Evolutionary conservation across 345 rosid species (phyloP).

Genomic region (Garcia nutans): DNA sequence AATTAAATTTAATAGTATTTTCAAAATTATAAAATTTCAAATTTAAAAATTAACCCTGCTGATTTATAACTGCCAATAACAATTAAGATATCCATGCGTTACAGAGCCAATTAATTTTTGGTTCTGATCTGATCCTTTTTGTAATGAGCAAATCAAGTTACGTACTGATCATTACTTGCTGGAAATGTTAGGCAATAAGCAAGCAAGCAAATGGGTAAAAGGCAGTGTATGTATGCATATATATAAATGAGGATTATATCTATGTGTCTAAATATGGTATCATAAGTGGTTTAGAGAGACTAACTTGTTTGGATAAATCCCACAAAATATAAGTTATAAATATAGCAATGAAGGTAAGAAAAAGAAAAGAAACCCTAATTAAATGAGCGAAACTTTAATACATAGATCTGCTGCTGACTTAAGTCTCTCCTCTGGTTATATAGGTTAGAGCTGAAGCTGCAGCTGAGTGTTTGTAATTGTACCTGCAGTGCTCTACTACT

Average conservation of each 20-base stretch:
- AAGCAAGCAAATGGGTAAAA: neutral
- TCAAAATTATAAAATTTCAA: too few relatives aligned
- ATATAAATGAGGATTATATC: too few relatives aligned
- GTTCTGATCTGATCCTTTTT: conserved; percentile 15
- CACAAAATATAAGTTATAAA: neutral
- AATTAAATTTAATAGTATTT: too few relatives aligned
- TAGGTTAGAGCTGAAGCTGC: too few relatives aligned
- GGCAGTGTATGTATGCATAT: too few relatives aligned
- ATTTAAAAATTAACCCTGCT: too few relatives aligned
- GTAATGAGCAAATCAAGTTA: conserved; percentile 4
- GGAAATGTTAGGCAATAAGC: conserved; percentile 16
- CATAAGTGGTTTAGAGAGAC: conserved; percentile 6
- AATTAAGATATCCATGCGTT: too few relatives aligned
- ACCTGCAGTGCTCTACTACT: neutral
- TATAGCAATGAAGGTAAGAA: neutral
- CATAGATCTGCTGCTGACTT: neutral
- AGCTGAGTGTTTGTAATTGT: too few relatives aligned
- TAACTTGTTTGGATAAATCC: conserved; percentile 27
- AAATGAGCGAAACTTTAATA: neutral
- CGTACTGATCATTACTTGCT: conserved; percentile 15
- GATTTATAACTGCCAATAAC: too few relatives aligned
- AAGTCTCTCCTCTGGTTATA: too few relatives aligned
- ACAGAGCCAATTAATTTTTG: neutral
- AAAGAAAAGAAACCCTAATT: too few relatives aligned
- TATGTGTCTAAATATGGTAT: conserved; percentile 27